Percentiles rank a stretch among this genome's conserved stretches.
These are phyloP conservation scores for Gracilaria gracilis DNA, from an alignment of 23 red algal species.

Conservation along the genomic window DNA sequence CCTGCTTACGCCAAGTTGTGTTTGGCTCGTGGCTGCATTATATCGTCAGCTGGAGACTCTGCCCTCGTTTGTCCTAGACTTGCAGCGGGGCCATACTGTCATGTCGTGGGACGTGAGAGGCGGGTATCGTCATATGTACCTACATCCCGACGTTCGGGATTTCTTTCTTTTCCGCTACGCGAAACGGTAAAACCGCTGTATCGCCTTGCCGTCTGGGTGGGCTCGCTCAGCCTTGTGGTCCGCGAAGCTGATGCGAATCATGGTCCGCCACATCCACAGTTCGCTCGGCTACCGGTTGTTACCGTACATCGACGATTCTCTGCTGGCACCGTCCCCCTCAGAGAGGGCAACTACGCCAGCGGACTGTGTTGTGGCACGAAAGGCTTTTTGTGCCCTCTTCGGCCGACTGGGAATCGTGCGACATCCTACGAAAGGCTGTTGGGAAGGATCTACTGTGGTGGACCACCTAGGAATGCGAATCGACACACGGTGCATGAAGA, in stretches of 20 bases:
- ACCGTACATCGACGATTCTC: too few relatives aligned
- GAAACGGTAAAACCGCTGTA: too few relatives aligned
- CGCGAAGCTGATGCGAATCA: too few relatives aligned
- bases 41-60: slow-evolving; percentile 41
- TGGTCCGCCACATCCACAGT: too few relatives aligned
- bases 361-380: background rate
- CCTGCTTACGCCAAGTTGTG: background rate
- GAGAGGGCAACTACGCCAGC: background rate
- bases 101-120: slow-evolving; percentile 60
- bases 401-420: slow-evolving; percentile 19
- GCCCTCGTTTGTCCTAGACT: too few relatives aligned
- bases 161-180: too few relatives aligned
- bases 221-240: too few relatives aligned
- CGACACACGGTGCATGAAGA: background rate
- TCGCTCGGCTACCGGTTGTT: too few relatives aligned
- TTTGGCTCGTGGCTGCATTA: background rate
- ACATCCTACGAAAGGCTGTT: background rate
- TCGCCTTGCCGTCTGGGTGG: too few relatives aligned
- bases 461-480: slow-evolving; percentile 1
- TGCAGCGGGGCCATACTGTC: background rate
- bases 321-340: background rate
- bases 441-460: background rate
- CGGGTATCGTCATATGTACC: slow-evolving; percentile 22
- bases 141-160: too few relatives aligned
- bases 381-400: background rate